phyloP scores from a whole-genome alignment of 192 early-diverging fungal species.

The Diversispora eburnea region DNA sequence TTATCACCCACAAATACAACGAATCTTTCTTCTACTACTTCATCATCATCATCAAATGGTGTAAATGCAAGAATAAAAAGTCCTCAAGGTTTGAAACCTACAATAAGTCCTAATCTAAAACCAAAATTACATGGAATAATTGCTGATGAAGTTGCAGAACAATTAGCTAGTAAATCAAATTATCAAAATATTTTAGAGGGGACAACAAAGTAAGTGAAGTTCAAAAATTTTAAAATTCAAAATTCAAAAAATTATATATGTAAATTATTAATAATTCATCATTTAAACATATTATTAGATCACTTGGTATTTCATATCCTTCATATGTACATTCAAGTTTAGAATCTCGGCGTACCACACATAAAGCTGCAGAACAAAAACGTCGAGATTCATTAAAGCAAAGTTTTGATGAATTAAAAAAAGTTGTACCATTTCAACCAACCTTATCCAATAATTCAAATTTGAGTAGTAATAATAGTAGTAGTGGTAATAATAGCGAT shows the following conservation, averaged over 20 bases:
- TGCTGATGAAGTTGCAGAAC: conserved; percentile 38
- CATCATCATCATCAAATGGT: no score
- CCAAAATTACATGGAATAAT: conserved; percentile 40
- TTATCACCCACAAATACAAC: neutral
- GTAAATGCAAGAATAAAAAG: conserved; percentile 5
- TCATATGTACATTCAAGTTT: conserved; percentile 73
- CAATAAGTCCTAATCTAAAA: conserved; percentile 47
- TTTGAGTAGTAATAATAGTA: neutral
- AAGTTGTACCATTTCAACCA: conserved; percentile 52
- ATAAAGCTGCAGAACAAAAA: conserved; percentile 96
- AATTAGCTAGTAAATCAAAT: conserved; percentile 57
- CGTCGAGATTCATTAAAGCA: conserved; percentile 89
- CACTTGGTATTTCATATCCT: conserved; percentile 71
- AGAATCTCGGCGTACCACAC: conserved; percentile 79
- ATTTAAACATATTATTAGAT: conserved; percentile 33
- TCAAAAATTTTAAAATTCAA: no score
- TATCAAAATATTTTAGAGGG: conserved; percentile 89
- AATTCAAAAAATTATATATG: neutral
- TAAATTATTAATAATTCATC: neutral
- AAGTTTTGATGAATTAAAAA: conserved; percentile 78
- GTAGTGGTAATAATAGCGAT: neutral
- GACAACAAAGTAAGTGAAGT: conserved; percentile 73
- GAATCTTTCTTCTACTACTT: no score
- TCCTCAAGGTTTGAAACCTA: conserved; percentile 30
- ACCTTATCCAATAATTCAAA: neutral